Conservation (phyloP, 805 yeast species). For the Ogataea zsoltii region DNA sequence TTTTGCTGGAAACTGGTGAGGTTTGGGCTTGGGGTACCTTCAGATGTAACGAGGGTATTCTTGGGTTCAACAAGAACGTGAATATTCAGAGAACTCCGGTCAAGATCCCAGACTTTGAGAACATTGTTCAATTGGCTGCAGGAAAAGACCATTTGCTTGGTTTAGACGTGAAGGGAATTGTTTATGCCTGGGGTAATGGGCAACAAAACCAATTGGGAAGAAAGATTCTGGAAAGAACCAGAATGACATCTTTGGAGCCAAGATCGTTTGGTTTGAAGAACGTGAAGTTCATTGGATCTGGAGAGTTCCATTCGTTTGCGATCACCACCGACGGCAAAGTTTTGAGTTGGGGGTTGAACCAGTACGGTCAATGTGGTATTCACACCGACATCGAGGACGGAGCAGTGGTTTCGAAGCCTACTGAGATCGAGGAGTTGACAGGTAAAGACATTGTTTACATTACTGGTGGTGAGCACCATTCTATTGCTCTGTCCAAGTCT, state of each 20-base stretch:
- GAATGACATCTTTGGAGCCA: slow-evolving; percentile 72
- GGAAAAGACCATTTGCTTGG: slow-evolving; percentile 94
- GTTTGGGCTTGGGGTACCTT: slow-evolving; percentile 98
- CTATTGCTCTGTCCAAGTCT: slow-evolving; percentile 67
- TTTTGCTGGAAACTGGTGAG: slow-evolving; percentile 75
- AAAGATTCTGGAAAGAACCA: slow-evolving; percentile 75
- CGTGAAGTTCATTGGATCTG: slow-evolving; percentile 80
- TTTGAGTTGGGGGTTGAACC: slow-evolving; percentile 93
- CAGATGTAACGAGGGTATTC: slow-evolving; percentile 86
- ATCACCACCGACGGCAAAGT: slow-evolving; percentile 71
- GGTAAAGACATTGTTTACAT: slow-evolving; percentile 59
- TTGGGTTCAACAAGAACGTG: slow-evolving; percentile 74
- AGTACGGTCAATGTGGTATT: slow-evolving; percentile 94
- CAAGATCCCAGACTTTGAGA: slow-evolving; percentile 58
- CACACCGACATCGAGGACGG: slow-evolving; percentile 82
- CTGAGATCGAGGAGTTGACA: slow-evolving; percentile 63
- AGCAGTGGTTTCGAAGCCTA: slow-evolving; percentile 75
- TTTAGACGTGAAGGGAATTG: slow-evolving; percentile 79
- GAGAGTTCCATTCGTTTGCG: slow-evolving; percentile 96
- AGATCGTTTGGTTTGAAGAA: slow-evolving; percentile 81
- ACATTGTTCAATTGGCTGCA: slow-evolving; percentile 79
- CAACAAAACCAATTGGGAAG: slow-evolving; percentile 92
- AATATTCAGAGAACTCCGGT: slow-evolving; percentile 67
- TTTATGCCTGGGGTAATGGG: slow-evolving; percentile 97
- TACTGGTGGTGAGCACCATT: slow-evolving; percentile 95